Conservation (phyloP, 1,284 basidiomycete genomes). For the Sanghuangporus baumii region DNA sequence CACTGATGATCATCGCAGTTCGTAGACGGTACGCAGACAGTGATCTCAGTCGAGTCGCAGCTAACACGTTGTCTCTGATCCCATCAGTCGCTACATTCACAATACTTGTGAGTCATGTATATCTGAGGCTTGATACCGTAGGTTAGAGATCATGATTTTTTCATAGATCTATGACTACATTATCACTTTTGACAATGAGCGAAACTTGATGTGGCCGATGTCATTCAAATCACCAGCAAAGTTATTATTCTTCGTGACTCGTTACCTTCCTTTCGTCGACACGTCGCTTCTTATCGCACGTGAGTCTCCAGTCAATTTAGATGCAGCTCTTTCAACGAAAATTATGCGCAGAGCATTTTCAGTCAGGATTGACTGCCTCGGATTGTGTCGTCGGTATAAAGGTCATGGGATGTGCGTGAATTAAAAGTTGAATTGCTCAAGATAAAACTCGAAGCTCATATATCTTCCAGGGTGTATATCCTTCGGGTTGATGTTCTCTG, state of each 20-base stretch:
- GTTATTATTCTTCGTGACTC: neutral
- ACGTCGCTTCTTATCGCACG: neutral
- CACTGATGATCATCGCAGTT: neutral
- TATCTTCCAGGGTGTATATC: neutral
- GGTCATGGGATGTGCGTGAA: neutral
- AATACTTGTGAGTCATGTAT: neutral
- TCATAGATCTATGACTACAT: neutral
- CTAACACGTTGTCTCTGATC: neutral
- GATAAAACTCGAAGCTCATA: neutral
- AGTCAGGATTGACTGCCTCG: neutral
- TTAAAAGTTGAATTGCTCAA: neutral
- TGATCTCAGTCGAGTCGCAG: neutral
- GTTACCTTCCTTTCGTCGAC: neutral
- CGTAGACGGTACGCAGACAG: neutral
- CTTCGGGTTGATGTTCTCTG: neutral
- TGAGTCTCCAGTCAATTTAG: neutral
- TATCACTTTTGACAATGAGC: neutral
- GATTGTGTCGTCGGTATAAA: neutral
- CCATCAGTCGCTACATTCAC: neutral
- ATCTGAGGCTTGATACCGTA: neutral
- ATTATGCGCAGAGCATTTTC: neutral
- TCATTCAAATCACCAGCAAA: constrained; percentile 1
- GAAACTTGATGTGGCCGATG: neutral
- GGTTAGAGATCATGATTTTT: neutral
- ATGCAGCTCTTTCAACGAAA: neutral